Evolutionary conservation across 2,329 filamentous ascomycete genomes (phyloP).

Genomic region (Dichotomopilus funicola): DNA sequence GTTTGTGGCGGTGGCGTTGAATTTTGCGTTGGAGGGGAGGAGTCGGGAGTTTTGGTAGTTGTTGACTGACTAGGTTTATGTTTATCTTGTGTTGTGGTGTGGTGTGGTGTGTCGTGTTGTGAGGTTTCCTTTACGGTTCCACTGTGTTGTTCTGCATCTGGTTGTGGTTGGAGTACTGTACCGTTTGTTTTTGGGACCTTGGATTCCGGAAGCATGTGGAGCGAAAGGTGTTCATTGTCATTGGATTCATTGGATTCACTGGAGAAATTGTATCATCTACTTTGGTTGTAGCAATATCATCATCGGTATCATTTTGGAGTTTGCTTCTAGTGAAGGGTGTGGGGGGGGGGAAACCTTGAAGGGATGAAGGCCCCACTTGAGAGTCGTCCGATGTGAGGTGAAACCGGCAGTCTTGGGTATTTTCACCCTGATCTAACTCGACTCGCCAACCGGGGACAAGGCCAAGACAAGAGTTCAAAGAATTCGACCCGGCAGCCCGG

Average conservation of each 20-base stretch:
- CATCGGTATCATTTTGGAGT: neutral
- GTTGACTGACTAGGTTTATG: neutral
- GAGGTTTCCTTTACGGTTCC: neutral
- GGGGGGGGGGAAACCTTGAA: no score
- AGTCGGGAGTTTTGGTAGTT: conserved; percentile 49
- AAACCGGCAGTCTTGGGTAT: no score
- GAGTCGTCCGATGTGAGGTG: no score
- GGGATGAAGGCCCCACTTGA: no score
- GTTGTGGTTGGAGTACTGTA: no score
- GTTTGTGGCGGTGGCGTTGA: conserved; percentile 66
- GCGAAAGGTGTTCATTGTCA: neutral
- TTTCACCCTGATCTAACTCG: no score
- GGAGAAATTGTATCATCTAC: conserved; percentile 6
- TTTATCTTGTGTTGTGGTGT: neutral
- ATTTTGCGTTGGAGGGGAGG: conserved; percentile 72
- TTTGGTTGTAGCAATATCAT: conserved; percentile 2
- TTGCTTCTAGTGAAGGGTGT: no score
- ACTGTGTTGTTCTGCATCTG: no score
- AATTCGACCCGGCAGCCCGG: no score
- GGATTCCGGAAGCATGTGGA: neutral
- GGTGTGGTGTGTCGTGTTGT: neutral
- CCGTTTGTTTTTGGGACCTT: no score
- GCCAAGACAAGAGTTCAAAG: no score
- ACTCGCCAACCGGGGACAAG: no score
- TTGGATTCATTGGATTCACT: neutral